Conservation (phyloP, 2,329 filamentous ascomycete species). For the Fusarium buxicola region DNA sequence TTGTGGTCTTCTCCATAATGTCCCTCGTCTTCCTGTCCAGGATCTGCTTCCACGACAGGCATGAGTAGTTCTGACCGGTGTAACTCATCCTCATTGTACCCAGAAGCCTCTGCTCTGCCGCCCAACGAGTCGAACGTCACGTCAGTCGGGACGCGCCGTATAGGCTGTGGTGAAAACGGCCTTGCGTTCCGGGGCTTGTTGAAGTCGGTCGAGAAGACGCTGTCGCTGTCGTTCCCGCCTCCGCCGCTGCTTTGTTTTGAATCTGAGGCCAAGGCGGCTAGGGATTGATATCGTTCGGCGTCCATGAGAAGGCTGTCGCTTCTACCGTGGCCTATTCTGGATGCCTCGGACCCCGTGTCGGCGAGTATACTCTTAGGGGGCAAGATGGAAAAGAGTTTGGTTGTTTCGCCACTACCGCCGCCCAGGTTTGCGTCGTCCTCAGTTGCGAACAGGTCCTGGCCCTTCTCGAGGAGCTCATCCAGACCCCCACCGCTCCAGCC, state of each 20-base stretch:
- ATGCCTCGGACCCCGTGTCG: conserved; percentile 58
- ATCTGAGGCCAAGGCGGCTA: conserved; percentile 59
- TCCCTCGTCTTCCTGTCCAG: conserved; percentile 22
- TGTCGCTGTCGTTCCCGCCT: conserved; percentile 60
- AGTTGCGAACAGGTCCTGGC: conserved; percentile 69
- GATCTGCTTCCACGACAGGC: conserved; percentile 39
- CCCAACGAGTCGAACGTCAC: conserved; percentile 55
- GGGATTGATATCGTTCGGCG: conserved; percentile 67
- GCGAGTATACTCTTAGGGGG: conserved; percentile 73
- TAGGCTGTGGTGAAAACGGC: conserved; percentile 70
- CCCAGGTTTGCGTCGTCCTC: conserved; percentile 52
- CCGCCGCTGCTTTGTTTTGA: conserved; percentile 40
- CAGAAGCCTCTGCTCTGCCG: conserved; percentile 35
- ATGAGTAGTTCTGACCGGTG: conserved; percentile 36
- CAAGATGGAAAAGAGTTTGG: conserved; percentile 72
- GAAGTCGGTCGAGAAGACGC: conserved; percentile 65
- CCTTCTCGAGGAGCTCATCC: conserved; percentile 73
- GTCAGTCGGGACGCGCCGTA: conserved; percentile 55
- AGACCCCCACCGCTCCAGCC: conserved; percentile 75
- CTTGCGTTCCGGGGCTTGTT: conserved; percentile 65
- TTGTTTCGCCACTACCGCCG: conserved; percentile 49
- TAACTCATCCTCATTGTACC: conserved; percentile 38
- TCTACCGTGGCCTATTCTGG: conserved; percentile 55
- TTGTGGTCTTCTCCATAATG: conserved; percentile 13
- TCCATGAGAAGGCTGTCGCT: conserved; percentile 68